Evolutionary conservation across 202 grass and related monocot genomes (phyloP).

Genomic region (Brachypodium distachyon): DNA sequence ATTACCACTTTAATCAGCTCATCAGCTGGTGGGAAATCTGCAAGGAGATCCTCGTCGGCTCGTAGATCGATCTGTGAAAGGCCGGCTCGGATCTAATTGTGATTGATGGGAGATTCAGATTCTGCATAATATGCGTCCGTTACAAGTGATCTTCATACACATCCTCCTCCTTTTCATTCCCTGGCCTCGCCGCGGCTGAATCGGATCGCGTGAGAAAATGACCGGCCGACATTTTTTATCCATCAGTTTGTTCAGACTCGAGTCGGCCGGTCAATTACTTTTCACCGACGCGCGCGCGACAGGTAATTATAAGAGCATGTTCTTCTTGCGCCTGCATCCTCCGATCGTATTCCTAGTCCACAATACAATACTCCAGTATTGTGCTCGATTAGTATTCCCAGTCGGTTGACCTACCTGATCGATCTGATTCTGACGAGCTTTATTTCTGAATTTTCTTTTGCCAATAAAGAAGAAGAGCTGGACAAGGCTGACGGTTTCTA

Average conservation of each 20-base stretch:
- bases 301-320: no score
- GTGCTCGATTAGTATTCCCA: no score
- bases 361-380: no score
- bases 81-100: not conserved
- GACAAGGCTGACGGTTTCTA: slow-evolving; percentile 26
- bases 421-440: not conserved
- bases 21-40: not conserved
- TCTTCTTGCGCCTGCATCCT: no score
- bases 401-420: no score
- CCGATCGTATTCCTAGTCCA: no score
- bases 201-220: not conserved
- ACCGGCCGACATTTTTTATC: not conserved
- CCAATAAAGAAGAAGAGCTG: not conserved
- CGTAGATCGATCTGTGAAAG: not conserved
- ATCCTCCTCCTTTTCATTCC: no score
- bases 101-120: not conserved
- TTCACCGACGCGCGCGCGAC: no score
- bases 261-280: no score
- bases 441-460: no score
- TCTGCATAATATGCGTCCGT: no score
- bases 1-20: not conserved
- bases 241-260: no score
- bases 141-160: not conserved
- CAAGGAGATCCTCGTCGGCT: not conserved
- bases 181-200: not conserved